phyloP scores from a whole-genome alignment of 148 eudicot species.

The Vaccinium corymbosum region DNA sequence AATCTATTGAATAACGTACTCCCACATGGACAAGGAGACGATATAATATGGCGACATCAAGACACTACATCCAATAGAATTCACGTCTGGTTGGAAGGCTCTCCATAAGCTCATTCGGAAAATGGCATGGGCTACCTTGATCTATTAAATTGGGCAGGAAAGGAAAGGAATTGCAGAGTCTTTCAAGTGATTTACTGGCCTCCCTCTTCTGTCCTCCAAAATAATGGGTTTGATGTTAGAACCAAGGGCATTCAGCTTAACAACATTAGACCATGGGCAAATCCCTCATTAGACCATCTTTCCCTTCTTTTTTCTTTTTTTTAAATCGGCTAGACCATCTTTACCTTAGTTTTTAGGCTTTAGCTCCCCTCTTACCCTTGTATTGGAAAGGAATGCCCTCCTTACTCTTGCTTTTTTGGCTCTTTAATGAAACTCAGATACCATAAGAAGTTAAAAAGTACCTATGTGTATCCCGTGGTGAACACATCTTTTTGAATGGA shows the following conservation, averaged over 20 bases:
- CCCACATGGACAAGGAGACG: not conserved
- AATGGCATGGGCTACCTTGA: not conserved
- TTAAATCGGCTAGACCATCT: not conserved
- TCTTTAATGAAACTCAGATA: not conserved
- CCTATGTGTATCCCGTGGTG: not conserved
- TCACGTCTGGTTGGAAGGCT: not conserved
- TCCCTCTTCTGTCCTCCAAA: not conserved
- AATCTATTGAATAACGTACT: not conserved
- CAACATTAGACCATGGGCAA: not conserved
- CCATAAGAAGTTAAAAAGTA: not conserved
- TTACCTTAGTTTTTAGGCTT: not conserved
- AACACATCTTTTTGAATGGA: not conserved
- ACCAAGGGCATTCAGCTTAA: not conserved
- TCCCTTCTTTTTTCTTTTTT: not conserved
- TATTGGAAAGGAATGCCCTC: not conserved
- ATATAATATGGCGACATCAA: not conserved
- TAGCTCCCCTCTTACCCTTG: not conserved
- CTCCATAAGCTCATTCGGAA: not conserved
- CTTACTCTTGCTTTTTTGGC: not conserved
- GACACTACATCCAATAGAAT: not conserved
- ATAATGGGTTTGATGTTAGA: not conserved
- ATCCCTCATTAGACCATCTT: not conserved
- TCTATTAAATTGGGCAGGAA: not conserved
- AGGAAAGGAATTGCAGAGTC: not conserved
- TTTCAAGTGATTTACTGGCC: not conserved